Base-by-base conservation (phyloP, 208 protist species). In the Trypanosoma mega region DNA sequence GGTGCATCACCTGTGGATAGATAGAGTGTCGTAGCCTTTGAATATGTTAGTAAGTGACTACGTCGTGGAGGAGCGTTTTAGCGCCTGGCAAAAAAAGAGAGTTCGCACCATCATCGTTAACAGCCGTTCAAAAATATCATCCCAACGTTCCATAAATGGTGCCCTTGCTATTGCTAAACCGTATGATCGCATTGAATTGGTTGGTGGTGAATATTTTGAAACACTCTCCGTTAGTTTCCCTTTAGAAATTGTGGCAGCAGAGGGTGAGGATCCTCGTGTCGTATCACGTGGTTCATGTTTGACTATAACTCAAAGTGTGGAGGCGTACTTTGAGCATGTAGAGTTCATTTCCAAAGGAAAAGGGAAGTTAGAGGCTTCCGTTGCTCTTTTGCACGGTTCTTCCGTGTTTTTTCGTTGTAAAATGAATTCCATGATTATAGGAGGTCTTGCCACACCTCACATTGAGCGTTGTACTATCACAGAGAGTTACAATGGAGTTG, bases 61-160 rank as follows among this genome's bases (percentile, higher is more conserved):
- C 41, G 18, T 76, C 8, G 54, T 87, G 3, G 78, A 86, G 56
- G 74, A 92, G 54, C 84, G 85, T 31, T 85, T 80, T 65, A 93
- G 85, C 59, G 49, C 53, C 34, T 96, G 89, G 89, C 85, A 93
- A 50, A 92, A 90, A 31, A 91, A 90, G 51, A 91, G 85, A 39
- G 89, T 96, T 0, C 82, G 85, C 11, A 92, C 89, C 2, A 87
- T 92, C 43, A 47, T 92, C 16, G 89, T 96, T 34, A 96, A 92
- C 41, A 56, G 78, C 6, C 81, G 80, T 58, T 70, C 82, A 46
- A 87, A 85, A 46, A 69, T 61, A 12, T 41, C 74, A 1, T 63
- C 69, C 9, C 66, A 82, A 12, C 75, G 80, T 27, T 85, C 74
- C 45, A 87, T 96, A 59, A 49, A 63, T 0, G 65, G 63, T 26